Evolutionary conservation across 1,139 yeast species (phyloP), one percentile per base, ranked within the genome.

Genomic region (Cylindricascospora bacillispora): DNA sequence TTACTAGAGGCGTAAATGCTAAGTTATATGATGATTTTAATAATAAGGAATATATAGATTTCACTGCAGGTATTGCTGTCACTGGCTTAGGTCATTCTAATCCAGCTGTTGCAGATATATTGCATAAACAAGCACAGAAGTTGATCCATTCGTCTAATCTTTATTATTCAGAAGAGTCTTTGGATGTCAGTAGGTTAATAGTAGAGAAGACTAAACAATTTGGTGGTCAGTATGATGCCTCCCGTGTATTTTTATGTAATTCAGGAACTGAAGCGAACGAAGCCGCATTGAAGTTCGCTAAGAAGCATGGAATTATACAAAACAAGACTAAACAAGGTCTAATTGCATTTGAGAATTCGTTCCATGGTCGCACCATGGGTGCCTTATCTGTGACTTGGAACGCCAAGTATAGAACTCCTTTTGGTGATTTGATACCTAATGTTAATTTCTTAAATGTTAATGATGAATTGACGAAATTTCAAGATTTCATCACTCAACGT

Each of bases 211-310:
- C 98, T 3, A 63, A 63, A 38, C 59, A 62, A 25, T 61, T 73
- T 25, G 92, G 86, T 10, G 95, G 92, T 12, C 82, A 83, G 83
- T 56, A 63, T 30, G 67, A 74, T 44, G 94, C 95, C 2, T 63
- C 80, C 19, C 64, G 77, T 36, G 94, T 85, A n/a, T 89, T 89
- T 47, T 60, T 89, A 36, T 77, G 92, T 50, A 89, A 86, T 52
- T 79, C 94, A 0, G 98, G 98, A 28, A 77, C 97, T 6, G 98
- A 89, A 57, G 97, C 98, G 33, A 89, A 86, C 49, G 98, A 89
- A 55, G 98, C 97, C 2, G 98, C 98, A 1, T 60, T 89, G 45
- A 89, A 89, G 54, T 89, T 89, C 61, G 95, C 95, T 12, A 72
- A 95, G 51, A 86, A 83, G 53, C 68, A 71, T 47, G 95, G 93